Conservation (phyloP, 306 rosid genomes). For the Gleditsia sinensis region DNA sequence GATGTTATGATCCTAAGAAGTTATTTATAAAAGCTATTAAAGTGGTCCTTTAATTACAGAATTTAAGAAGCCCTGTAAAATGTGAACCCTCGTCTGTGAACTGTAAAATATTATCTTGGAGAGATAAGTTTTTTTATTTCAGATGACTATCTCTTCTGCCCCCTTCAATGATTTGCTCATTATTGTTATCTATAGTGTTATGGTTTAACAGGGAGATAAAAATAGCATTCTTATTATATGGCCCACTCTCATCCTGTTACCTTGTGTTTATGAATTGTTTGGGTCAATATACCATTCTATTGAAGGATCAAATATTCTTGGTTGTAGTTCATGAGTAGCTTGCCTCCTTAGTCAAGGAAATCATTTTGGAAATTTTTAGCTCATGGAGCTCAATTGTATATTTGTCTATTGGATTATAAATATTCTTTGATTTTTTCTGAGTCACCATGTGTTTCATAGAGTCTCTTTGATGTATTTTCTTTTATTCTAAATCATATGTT, state of each 20-base stretch:
- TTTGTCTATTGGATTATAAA: neutral
- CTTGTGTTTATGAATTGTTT: neutral
- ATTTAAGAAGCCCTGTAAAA: neutral
- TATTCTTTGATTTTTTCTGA: neutral
- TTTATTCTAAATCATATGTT: conserved; percentile 9
- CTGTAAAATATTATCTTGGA: neutral
- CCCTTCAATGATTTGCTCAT: neutral
- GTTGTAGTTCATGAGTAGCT: neutral
- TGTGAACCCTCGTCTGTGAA: neutral
- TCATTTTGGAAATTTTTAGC: neutral
- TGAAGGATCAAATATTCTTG: neutral
- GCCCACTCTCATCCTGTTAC: neutral
- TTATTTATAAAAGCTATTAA: neutral
- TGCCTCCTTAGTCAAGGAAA: neutral
- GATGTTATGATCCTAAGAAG: neutral
- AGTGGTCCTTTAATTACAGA: neutral
- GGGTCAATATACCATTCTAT: neutral
- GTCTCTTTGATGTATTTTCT: conserved; percentile 3
- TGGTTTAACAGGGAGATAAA: neutral
- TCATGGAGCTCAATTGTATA: neutral
- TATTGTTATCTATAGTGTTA: neutral
- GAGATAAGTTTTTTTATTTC: neutral
- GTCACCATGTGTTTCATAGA: conserved; percentile 14
- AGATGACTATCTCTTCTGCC: neutral
- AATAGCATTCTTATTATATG: neutral